Conservation (phyloP, 202 grass and related monocot species). For the Hordeum pubiflorum region DNA sequence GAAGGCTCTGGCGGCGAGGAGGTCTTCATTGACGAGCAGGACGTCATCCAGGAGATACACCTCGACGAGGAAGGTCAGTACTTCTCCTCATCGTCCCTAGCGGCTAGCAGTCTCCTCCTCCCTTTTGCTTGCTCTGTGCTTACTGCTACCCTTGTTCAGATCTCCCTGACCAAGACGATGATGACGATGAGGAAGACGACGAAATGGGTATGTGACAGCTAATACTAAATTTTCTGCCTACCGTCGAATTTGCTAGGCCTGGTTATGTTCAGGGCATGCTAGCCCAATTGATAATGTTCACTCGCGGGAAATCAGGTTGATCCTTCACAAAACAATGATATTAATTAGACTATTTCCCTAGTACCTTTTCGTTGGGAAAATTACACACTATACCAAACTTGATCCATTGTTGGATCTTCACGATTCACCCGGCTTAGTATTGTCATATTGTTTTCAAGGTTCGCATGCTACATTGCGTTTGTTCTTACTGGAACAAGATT, state of each 20-base stretch:
- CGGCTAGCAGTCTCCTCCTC: background rate
- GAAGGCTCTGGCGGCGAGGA: conserved; percentile 37
- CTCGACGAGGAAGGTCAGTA: conserved; percentile 70
- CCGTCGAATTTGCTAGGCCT: background rate
- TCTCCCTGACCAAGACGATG: conserved; percentile 63
- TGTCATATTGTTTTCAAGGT: background rate
- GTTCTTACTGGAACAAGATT: background rate
- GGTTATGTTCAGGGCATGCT: background rate
- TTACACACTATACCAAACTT: background rate
- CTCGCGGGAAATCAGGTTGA: background rate
- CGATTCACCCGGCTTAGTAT: background rate
- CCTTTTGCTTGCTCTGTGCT: background rate
- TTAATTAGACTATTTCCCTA: background rate
- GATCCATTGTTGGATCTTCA: background rate
- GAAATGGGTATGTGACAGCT: conserved; percentile 23
- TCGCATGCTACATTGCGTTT: background rate
- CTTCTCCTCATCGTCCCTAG: background rate
- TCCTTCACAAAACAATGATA: background rate
- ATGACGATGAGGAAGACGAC: background rate
- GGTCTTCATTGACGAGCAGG: conserved; percentile 46
- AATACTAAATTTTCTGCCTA: background rate
- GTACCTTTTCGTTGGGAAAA: background rate
- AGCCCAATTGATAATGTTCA: background rate
- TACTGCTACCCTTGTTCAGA: conserved; percentile 11
- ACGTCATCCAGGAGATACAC: conserved; percentile 50